These are phyloP conservation scores for Russula earlei DNA, from an alignment of 768 basidiomycete species.

Conservation along the genomic window DNA sequence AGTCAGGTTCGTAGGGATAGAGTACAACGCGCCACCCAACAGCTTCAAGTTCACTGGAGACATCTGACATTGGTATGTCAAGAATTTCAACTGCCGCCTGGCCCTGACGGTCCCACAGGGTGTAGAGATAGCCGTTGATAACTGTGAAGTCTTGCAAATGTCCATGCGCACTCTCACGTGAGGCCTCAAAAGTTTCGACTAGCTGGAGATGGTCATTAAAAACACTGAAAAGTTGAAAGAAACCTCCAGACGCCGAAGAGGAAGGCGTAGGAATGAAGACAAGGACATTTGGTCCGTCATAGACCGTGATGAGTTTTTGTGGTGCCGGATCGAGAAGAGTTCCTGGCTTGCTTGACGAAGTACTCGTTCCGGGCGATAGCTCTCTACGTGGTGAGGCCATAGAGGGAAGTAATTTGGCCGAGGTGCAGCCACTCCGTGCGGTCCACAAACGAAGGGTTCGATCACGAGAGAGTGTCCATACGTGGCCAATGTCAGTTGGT, in stretches of 20 bases:
- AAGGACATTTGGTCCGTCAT: constrained; percentile 54
- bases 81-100: constrained; percentile 58
- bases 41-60: constrained; percentile 27
- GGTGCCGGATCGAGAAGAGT: constrained; percentile 49
- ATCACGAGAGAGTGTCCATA: constrained; percentile 85
- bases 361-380: constrained; percentile 26
- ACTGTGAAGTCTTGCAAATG: constrained; percentile 73
- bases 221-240: constrained; percentile 58
- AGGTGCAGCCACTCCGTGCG: constrained; percentile 61
- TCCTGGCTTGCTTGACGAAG: constrained; percentile 31
- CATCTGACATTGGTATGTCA: constrained; percentile 34
- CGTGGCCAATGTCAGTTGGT: constrained; percentile 62
- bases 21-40: constrained; percentile 44
- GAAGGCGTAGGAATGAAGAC: constrained; percentile 64
- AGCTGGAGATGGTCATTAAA: constrained; percentile 51
- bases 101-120: constrained; percentile 77
- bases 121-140: constrained; percentile 43
- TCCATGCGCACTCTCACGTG: constrained; percentile 50
- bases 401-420: constrained; percentile 44
- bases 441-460: constrained; percentile 81
- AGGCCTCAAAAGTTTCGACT: constrained; percentile 49
- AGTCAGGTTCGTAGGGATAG: constrained; percentile 63
- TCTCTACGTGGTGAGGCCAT: constrained; percentile 26
- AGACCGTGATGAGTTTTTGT: constrained; percentile 57
- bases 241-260: constrained; percentile 62